phyloP scores from a whole-genome alignment of 768 basidiomycete species.

The Phaeotremella skinneri region DNA sequence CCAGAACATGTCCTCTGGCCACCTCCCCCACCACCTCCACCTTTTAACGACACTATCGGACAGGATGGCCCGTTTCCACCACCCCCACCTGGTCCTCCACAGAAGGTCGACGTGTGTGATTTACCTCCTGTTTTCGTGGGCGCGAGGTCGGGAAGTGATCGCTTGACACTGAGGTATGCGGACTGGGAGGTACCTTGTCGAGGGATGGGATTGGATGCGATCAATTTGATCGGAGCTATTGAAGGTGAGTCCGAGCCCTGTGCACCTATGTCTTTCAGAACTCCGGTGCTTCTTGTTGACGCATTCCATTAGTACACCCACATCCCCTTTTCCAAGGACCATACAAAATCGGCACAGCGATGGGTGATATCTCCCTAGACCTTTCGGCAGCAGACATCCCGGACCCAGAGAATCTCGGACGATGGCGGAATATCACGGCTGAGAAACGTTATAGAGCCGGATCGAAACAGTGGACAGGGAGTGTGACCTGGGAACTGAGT shows the following conservation, averaged over 20 bases:
- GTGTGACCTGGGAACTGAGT: not conserved
- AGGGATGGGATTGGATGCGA: not conserved
- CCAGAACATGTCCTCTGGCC: not conserved
- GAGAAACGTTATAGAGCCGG: not conserved
- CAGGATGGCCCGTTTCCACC: not conserved
- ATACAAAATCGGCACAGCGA: not conserved
- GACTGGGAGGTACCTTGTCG: constrained; percentile 2
- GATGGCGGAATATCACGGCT: not conserved
- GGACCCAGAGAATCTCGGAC: not conserved
- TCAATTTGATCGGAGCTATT: not conserved
- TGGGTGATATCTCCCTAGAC: not conserved
- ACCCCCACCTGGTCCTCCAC: not conserved
- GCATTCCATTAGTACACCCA: not conserved
- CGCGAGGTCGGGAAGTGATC: not conserved
- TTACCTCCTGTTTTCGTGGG: not conserved
- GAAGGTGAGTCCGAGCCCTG: not conserved
- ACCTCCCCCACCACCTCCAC: not conserved
- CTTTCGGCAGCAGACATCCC: not conserved
- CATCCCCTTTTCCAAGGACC: not conserved
- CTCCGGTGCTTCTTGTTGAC: not conserved
- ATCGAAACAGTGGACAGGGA: not conserved
- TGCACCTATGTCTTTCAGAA: not conserved
- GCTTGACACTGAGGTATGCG: not conserved
- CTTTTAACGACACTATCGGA: not conserved
- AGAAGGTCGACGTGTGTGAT: not conserved